Evolutionary conservation across 2,329 filamentous ascomycete genomes (phyloP), one percentile per base, ranked within the genome.

Genomic region (Ophiostoma piceae): DNA sequence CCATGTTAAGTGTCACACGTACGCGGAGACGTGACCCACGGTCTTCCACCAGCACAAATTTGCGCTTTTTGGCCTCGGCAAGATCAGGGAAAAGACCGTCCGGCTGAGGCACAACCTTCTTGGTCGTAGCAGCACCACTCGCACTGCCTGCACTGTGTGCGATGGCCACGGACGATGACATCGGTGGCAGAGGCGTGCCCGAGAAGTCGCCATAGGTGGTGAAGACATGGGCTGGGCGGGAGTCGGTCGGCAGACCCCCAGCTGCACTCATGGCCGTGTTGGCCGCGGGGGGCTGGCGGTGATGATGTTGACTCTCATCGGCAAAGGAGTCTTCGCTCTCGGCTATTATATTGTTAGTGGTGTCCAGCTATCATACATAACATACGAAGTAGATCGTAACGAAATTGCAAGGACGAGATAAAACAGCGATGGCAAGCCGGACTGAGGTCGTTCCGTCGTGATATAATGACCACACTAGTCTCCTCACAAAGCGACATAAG

Each of bases 1-100:
- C 93, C 64, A 90, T 89, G 77, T 97, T 92, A n/a, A 99, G 87
- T 73, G 91, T 95, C 68, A 97, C 94, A 72, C 94, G 90, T 65
- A 98, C 94, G 19, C 94, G 89, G 1, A 97, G 89, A 68, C 90
- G 90, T 47, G 92, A 90, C 72, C 93, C 90, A 68, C 88, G 89
- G 78, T 98, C 94, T 74, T 97, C 94, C 37, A 98, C 93, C 11
- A 98, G 87, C 74, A 98, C 97, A 79, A 98, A 98, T 80, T 97
- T 98, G 77, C 94, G 90, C 76, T 92, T 92, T 82, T 96, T 97
- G 68, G 90, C 89, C 76, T 95, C 92, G 1, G 94, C 93, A 68
- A 97, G 86, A 74, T 95, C 90, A 67, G 92, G 92, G 78, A 97
- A 97, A 64, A 97, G 86, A 67, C 88, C 88, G 19, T 88, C 85